Conservation (phyloP, 1,139 yeast genomes). For the Nakaseomyces nivariensis region DNA sequence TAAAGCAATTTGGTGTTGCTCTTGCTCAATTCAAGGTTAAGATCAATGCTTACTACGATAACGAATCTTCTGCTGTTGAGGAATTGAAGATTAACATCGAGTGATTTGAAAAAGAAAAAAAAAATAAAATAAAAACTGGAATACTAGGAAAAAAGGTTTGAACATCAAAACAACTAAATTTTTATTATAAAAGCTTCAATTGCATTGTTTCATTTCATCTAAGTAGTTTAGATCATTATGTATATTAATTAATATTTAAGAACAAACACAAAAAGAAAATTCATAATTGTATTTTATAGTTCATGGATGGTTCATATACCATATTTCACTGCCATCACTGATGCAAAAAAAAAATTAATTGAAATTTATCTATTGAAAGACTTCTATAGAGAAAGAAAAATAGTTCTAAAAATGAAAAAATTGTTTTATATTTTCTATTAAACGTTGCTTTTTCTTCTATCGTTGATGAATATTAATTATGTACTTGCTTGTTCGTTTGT, state of each 20-base stretch:
- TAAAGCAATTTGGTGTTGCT: slow-evolving; percentile 93
- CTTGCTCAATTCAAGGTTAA: slow-evolving; percentile 82
- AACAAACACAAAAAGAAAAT: background rate
- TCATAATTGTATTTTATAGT: background rate
- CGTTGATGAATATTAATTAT: background rate
- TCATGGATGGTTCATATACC: no score
- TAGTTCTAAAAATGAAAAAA: background rate
- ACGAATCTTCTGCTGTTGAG: slow-evolving; percentile 34
- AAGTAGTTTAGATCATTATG: background rate
- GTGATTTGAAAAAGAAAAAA: slow-evolving; percentile 5
- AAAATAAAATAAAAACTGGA: background rate
- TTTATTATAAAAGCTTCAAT: background rate
- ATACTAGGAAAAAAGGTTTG: background rate
- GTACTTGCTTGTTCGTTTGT: background rate
- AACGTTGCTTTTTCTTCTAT: background rate
- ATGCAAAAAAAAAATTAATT: background rate
- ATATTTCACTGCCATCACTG: no score
- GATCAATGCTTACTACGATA: slow-evolving; percentile 65
- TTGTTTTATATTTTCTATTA: background rate
- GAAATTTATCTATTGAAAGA: background rate
- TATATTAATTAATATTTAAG: background rate
- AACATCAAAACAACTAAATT: background rate
- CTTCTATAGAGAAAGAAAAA: background rate
- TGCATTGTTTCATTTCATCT: slow-evolving; percentile 3
- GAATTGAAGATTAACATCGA: slow-evolving; percentile 30